Conservation (phyloP, 2,329 filamentous ascomycete species). For the Xylaria sp. region DNA sequence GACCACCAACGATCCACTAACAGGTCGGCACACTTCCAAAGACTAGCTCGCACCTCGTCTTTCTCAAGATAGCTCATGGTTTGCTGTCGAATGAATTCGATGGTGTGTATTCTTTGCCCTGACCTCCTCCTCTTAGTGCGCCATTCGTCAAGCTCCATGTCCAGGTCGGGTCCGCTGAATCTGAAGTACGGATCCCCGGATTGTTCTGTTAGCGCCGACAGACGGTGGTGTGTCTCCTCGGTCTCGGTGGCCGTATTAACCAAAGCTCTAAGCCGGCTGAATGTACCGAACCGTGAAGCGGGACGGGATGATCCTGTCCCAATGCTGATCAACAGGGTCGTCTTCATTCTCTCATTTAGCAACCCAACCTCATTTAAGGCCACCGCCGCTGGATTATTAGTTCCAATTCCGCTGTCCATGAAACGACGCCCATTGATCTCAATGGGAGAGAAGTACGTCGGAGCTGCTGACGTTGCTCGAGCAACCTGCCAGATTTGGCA, state of each 20-base stretch:
- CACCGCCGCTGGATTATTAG: background rate
- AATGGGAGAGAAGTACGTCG: background rate
- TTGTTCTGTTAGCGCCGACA: background rate
- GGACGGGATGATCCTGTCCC: background rate
- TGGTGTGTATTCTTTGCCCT: slow-evolving; percentile 1
- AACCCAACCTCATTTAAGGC: background rate
- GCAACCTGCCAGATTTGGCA: slow-evolving; percentile 8
- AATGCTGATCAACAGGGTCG: slow-evolving; percentile 3
- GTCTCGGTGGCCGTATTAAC: slow-evolving; percentile 5
- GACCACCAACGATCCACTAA: slow-evolving; percentile 10
- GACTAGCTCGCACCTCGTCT: background rate
- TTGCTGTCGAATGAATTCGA: slow-evolving; percentile 4
- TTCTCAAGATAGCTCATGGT: background rate
- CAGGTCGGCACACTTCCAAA: background rate
- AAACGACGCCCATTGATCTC: slow-evolving; percentile 2
- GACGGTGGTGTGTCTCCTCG: background rate
- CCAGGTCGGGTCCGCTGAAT: background rate
- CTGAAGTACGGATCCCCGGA: slow-evolving; percentile 3
- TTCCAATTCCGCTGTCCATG: slow-evolving; percentile 3
- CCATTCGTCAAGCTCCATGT: slow-evolving; percentile 9
- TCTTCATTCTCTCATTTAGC: background rate
- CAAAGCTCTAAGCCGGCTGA: slow-evolving; percentile 4
- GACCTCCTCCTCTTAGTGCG: background rate
- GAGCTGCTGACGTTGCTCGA: slow-evolving; percentile 8
- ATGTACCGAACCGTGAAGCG: background rate